Evolutionary conservation across 108 stramenopile genomes (phyloP).

Genomic region (Cyclotella sp.): DNA sequence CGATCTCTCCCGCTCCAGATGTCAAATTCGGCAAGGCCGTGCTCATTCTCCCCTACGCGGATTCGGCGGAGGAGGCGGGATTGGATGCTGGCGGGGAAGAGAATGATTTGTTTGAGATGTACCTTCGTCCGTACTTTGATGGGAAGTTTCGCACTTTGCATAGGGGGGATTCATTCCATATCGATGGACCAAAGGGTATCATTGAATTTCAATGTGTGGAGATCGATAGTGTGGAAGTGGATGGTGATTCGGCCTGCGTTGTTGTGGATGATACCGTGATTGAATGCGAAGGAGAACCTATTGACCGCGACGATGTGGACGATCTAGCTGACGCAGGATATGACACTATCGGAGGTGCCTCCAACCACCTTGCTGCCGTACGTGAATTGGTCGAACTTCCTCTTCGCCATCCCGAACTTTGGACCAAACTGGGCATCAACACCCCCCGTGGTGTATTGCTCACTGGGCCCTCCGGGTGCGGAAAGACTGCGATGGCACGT

Average conservation of each 20-base stretch:
- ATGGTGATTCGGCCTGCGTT: conserved; percentile 82
- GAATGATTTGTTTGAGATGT: conserved; percentile 76
- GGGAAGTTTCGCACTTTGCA: conserved; percentile 82
- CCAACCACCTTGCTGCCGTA: conserved; percentile 94
- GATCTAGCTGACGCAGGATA: conserved; percentile 96
- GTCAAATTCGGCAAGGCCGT: conserved; percentile 91
- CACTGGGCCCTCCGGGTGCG: conserved; percentile 98
- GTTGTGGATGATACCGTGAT: conserved; percentile 90
- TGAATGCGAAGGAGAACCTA: conserved; percentile 82
- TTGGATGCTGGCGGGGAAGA: conserved; percentile 49
- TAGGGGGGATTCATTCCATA: conserved; percentile 76
- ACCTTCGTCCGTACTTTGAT: conserved; percentile 88
- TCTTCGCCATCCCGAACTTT: conserved; percentile 93
- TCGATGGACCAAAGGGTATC: conserved; percentile 76
- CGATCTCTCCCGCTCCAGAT: conserved; percentile 76
- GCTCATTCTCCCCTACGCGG: conserved; percentile 74
- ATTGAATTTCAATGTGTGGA: conserved; percentile 87
- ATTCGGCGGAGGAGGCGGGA: conserved; percentile 69
- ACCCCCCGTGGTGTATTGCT: conserved; percentile 96
- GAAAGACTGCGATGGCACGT: conserved; percentile 97
- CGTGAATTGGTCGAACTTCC: conserved; percentile 96
- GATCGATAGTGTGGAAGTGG: conserved; percentile 86
- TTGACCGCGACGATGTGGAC: conserved; percentile 78
- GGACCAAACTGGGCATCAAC: conserved; percentile 95
- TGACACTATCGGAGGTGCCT: conserved; percentile 97